Conservation (phyloP, 345 rosid genomes). For the Gossypium thurberi region DNA sequence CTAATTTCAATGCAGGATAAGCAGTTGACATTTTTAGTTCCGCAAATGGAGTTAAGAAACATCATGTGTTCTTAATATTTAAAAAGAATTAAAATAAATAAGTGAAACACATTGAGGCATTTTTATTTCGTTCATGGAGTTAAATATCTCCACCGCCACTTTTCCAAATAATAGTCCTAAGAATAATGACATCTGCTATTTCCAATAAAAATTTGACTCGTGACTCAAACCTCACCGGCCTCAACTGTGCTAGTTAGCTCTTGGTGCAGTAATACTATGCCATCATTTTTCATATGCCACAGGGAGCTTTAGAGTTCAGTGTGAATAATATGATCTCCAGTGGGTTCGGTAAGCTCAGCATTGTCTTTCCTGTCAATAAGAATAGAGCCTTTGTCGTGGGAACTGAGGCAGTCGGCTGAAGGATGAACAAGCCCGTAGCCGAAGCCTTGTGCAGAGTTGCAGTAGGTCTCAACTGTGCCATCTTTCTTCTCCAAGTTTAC, state of each 20-base stretch:
- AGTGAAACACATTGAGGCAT: no score
- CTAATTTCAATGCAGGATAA: background rate
- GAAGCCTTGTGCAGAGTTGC: slow-evolving; percentile 86
- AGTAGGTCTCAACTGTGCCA: slow-evolving; percentile 75
- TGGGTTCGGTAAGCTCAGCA: slow-evolving; percentile 14
- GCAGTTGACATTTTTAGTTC: no score
- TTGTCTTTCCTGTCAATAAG: background rate
- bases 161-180: background rate
- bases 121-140: no score
- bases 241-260: slow-evolving; percentile 10
- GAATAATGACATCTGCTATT: slow-evolving; percentile 8
- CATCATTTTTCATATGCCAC: background rate
- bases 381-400: slow-evolving; percentile 45
- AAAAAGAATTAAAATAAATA: no score
- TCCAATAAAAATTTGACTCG: slow-evolving; percentile 18
- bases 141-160: no score
- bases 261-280: slow-evolving; percentile 2
- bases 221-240: slow-evolving; percentile 25
- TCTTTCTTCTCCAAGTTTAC: slow-evolving; percentile 68
- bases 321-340: slow-evolving; percentile 34
- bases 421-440: slow-evolving; percentile 79
- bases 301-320: slow-evolving; percentile 49
- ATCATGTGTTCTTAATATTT: no score
- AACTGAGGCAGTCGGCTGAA: slow-evolving; percentile 76
- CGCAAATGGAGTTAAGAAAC: no score